Evolutionary conservation across 1,284 basidiomycete species (phyloP), one percentile per base, ranked within the genome.

Genomic region (Cryptococcus floricola): DNA sequence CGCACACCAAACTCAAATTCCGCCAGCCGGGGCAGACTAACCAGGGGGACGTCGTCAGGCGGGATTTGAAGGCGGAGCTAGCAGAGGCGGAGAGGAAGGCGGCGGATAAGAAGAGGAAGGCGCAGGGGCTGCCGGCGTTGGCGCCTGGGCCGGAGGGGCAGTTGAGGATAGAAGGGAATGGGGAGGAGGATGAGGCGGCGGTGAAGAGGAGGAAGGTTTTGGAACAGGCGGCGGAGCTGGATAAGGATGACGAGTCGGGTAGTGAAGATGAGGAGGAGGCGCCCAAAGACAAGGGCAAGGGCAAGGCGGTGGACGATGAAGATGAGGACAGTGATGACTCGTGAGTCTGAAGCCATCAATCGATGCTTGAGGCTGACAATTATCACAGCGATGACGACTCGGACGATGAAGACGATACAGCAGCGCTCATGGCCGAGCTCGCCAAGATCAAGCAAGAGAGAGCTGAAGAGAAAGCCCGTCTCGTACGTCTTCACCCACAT

Each of bases 1-100:
- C 89, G 4, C 89, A 96, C 74, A 97, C 92, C 1, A 94, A 94
- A 77, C 86, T 97, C 62, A 97, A 97, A 80, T 97, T 96, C 78
- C 85, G 93, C 31, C 89, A 93, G 80, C 83, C 87, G 2, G 91
- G 91, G 5, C 91, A 94, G 75, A 91, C 88, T 0, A 86, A 86
- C 1, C 73, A 81, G 1, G 76, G 76, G 1, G 93, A 96, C 63
- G 85, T 94, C 4, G 81, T 82, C 58, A 86, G 86, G 61, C 82
- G 84, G 27, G 92, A 97, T 72, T 77, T 97, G 52, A 82, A 89
- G 34, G 83, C 86, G 2, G 92, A 97, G 64, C 80, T 97, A 19
- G 75, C 89, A 39, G 81, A 78, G 4, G 92, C 93, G 1, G 93
- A 96, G 71, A 81, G 86, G 31, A 87, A 88, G 64, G 89, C 91